A percentile compares a stretch with the other conserved stretches of the same genome.
Evolutionary conservation across 495 filamentous ascomycete genomes (phyloP).

Genomic region (Talaromyces nanjingensis): DNA sequence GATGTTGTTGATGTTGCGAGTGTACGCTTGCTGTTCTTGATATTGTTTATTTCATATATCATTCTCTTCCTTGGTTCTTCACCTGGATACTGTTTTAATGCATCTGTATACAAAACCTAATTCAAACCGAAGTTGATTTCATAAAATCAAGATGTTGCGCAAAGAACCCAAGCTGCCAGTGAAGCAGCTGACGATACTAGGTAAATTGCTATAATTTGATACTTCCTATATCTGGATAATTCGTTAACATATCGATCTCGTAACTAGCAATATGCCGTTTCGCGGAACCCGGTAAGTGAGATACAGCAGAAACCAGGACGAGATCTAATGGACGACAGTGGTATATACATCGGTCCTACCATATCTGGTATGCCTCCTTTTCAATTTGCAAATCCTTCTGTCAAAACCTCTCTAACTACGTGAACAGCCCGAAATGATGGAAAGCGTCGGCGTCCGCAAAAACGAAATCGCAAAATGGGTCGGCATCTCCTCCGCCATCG

Average conservation of each 20-base stretch:
- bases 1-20: background rate
- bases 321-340: slow-evolving; percentile 27
- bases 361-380: slow-evolving; percentile 52
- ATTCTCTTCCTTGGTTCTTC: background rate
- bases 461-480: slow-evolving; percentile 73
- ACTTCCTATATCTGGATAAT: background rate
- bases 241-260: background rate
- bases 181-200: slow-evolving; percentile 53
- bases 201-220: slow-evolving; percentile 36
- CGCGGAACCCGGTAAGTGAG: slow-evolving; percentile 60
- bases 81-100: background rate
- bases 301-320: slow-evolving; percentile 3
- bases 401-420: background rate
- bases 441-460: slow-evolving; percentile 65
- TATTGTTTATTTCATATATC: background rate
- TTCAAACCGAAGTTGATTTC: background rate
- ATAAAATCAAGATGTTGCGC: slow-evolving; percentile 15
- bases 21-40: background rate
- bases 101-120: background rate
- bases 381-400: no score
- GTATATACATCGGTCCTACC: slow-evolving; percentile 81
- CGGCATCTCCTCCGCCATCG: slow-evolving; percentile 62
- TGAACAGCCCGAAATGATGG: slow-evolving; percentile 69
- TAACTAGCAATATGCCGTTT: slow-evolving; percentile 59
- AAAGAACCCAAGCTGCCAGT: slow-evolving; percentile 37